Base-by-base conservation (phyloP, 352 stramenopile genomes). In the Poterioochromonas sp. region DNA sequence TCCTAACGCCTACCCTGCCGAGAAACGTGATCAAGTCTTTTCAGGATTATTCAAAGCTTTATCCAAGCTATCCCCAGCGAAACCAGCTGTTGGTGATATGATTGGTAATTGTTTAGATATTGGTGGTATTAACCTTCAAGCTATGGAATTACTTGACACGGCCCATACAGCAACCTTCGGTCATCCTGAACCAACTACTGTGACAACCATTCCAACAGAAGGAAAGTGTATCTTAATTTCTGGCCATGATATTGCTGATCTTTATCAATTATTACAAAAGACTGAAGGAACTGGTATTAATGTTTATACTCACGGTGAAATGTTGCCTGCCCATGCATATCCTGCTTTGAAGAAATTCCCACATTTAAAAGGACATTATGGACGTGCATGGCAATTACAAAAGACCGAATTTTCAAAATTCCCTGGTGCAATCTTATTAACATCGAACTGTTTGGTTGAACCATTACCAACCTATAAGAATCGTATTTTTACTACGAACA, bases 231-330 rank as follows among this genome's bases (percentile, higher is more conserved):
- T 91, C 81, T 80, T 90, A 41, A 80, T 91, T 15, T 89, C 85
- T 47, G 87, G 87, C 40, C 87, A 91, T 71, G 87, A 91, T 78
- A 70, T 90, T 54, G 69, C 78, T 0, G 86, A 90, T 78, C 77
- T 90, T 18, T 70, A 89, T 60, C 81, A 77, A 29, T 62, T 90
- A 18, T 83, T 90, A 76, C 76, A 89, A 69, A 80, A 86, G 76
- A 90, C 86, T 5, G 85, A 88, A 81, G 86, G 86, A 44, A 89
- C 77, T 26, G 86, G 87, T 60, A 82, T 91, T 39, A 89, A 91
- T 63, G 86, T 91, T 1, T 91, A 88, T 68, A 91, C 87, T 1
- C 87, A 91, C 77, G 87, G 84, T 34, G 86, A 91, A 82, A 86
- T 91, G 83, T 80, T 90, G n/a, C 86, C 87, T 39, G 87, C 85